These are phyloP conservation scores for Phylloporus sp. DNA, from an alignment of 768 basidiomycete species.

Conservation along the genomic window DNA sequence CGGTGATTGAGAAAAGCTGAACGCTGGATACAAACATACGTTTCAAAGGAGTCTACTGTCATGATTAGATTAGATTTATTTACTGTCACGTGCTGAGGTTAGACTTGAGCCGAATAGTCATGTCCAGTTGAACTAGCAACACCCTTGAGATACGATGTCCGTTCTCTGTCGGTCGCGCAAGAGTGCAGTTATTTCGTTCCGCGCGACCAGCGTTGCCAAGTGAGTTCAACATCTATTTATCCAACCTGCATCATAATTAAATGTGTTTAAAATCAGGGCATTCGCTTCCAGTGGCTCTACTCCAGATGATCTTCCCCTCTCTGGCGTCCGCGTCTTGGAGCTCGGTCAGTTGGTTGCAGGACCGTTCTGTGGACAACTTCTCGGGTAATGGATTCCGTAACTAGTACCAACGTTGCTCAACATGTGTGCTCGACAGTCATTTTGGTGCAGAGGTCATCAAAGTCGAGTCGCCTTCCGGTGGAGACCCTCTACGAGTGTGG, in stretches of 20 bases:
- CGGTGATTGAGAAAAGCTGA: neutral
- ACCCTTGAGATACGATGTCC: neutral
- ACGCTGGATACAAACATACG: too few relatives aligned
- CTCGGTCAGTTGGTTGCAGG: constrained; percentile 71
- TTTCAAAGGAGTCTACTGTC: too few relatives aligned
- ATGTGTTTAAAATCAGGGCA: neutral
- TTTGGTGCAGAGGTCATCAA: constrained; percentile 75
- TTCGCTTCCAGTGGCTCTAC: constrained; percentile 8
- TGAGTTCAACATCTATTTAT: neutral
- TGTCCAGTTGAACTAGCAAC: too few relatives aligned
- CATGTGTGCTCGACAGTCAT: constrained; percentile 40
- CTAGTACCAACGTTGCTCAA: neutral
- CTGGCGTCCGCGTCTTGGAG: constrained; percentile 63
- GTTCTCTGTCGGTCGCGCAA: neutral
- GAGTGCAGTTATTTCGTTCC: neutral
- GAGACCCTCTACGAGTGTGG: constrained; percentile 70
- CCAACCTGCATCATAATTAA: neutral
- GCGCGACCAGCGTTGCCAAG: neutral
- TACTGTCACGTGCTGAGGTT: too few relatives aligned
- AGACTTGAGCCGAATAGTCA: too few relatives aligned
- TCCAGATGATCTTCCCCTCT: constrained; percentile 46
- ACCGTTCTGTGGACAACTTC: constrained; percentile 68
- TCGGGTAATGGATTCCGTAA: constrained; percentile 44
- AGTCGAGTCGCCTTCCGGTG: constrained; percentile 57
- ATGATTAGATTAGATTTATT: too few relatives aligned